Evolutionary conservation across 805 yeast species (phyloP).

Genomic region (Candida boidinii): DNA sequence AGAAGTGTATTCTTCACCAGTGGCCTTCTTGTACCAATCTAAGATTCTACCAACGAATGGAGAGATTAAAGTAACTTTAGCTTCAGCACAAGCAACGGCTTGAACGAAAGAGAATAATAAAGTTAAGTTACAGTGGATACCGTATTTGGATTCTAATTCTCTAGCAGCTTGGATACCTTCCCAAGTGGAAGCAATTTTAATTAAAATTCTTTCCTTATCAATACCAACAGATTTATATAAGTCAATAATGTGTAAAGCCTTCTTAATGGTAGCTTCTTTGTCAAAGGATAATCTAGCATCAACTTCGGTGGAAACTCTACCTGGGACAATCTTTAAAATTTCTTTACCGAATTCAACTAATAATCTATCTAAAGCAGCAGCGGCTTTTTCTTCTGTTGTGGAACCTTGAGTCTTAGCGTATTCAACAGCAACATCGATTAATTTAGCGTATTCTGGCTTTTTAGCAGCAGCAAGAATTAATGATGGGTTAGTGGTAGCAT

Average conservation of each 20-base stretch:
- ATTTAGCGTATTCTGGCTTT: conserved; percentile 79
- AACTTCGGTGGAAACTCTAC: conserved; percentile 98
- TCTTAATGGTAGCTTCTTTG: conserved; percentile 86
- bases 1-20: conserved; percentile 78
- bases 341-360: conserved; percentile 94
- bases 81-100: conserved; percentile 99
- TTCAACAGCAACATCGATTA: conserved; percentile 85
- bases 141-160: conserved; percentile 86
- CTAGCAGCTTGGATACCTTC: conserved; percentile 99
- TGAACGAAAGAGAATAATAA: conserved; percentile 90
- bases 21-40: conserved; percentile 94
- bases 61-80: conserved; percentile 88
- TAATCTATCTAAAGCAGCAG: conserved; percentile 80
- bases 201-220: conserved; percentile 80
- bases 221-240: conserved; percentile 84
- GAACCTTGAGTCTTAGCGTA: conserved; percentile 65
- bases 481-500: conserved; percentile 98
- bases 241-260: conserved; percentile 85
- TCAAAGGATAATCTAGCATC: conserved; percentile 97
- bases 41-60: conserved; percentile 99
- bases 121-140: conserved; percentile 91
- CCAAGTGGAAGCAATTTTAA: conserved; percentile 97
- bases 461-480: conserved; percentile 92
- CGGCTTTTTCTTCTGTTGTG: conserved; percentile 59
- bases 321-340: conserved; percentile 92